Percentiles rank a stretch among this genome's conserved stretches.
phyloP scores from a whole-genome alignment of 805 yeast genomes.

The Yamadazyma phyllophila region DNA sequence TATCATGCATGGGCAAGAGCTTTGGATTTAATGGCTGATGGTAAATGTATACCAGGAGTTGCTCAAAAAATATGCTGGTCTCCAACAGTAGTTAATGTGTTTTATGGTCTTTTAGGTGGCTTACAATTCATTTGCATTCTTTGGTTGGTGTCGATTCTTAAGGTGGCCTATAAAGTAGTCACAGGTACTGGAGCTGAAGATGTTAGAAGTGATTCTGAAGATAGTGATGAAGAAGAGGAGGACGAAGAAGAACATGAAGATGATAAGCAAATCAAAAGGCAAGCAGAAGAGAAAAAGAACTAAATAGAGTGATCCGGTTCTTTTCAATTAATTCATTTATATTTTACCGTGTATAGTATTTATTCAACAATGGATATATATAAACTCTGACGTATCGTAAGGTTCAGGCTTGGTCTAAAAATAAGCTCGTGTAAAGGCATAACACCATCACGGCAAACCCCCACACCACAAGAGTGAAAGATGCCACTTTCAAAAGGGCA shows the following conservation, averaged over 20 bases:
- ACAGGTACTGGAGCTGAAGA: conserved; percentile 81
- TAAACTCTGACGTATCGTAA: too few relatives aligned
- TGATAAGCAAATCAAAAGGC: conserved; percentile 11
- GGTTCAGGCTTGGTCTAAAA: conserved; percentile 22
- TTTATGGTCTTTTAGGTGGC: conserved; percentile 56
- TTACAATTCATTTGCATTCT: conserved; percentile 63
- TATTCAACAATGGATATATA: not conserved
- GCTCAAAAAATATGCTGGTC: conserved; percentile 50
- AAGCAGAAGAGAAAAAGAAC: conserved; percentile 5
- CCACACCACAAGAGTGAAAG: conserved; percentile 49
- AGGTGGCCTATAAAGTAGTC: conserved; percentile 68
- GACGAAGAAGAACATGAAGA: conserved; percentile 16
- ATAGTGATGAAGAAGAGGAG: conserved; percentile 36
- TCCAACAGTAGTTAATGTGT: conserved; percentile 41
- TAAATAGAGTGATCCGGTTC: not conserved
- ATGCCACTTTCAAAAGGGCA: conserved; percentile 29
- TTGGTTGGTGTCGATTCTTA: conserved; percentile 74
- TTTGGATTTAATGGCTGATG: conserved; percentile 36
- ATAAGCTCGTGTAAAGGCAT: conserved; percentile 51
- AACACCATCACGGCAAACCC: conserved; percentile 53
- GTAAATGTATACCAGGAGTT: conserved; percentile 38
- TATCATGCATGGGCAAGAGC: conserved; percentile 54
- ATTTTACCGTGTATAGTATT: not conserved
- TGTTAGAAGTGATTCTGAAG: conserved; percentile 80
- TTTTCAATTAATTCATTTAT: conserved; percentile 4